A percentile compares a stretch with the other conserved stretches of the same genome.
These are phyloP conservation scores for Diaporthe batatas DNA, from an alignment of 2,329 filamentous ascomycete genomes.

Conservation along the genomic window DNA sequence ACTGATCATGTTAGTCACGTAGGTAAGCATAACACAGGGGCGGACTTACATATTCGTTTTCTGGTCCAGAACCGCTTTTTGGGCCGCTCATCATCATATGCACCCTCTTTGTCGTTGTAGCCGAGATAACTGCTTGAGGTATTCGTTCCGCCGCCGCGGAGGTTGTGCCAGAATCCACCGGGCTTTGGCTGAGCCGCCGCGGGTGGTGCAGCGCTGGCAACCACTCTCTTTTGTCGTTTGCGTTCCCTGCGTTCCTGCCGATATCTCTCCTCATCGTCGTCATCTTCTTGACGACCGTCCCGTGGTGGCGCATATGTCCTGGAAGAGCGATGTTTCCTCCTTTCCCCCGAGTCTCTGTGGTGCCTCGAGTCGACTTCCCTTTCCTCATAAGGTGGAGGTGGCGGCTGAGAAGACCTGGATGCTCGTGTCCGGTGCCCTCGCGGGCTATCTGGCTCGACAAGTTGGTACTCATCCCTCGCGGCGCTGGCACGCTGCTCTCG, in stretches of 20 bases:
- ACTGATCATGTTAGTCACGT: conserved; percentile 55
- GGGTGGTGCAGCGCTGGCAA: conserved; percentile 78
- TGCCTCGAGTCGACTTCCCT: conserved; percentile 25
- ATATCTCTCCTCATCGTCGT: conserved; percentile 37
- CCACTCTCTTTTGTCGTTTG: conserved; percentile 65
- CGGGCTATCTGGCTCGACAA: conserved; percentile 39
- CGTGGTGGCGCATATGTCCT: conserved; percentile 33
- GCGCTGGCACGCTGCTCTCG: conserved; percentile 39
- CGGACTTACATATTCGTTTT: conserved; percentile 72
- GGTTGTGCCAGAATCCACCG: conserved; percentile 47
- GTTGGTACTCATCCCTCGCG: conserved; percentile 38
- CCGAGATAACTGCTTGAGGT: conserved; percentile 60
- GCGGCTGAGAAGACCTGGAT: conserved; percentile 36
- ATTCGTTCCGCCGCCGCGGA: conserved; percentile 59
- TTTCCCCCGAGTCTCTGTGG: conserved; percentile 37
- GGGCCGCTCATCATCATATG: conserved; percentile 56
- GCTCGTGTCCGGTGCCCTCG: conserved; percentile 34
- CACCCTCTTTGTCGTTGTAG: conserved; percentile 65
- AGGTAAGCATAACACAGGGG: conserved; percentile 15
- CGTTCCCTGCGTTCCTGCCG: conserved; percentile 38
- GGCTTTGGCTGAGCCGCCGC: conserved; percentile 75
- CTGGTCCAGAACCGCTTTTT: conserved; percentile 61
- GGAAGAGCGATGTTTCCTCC: conserved; percentile 36
- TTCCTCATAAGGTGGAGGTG: conserved; percentile 37
- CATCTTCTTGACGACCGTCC: conserved; percentile 39